phyloP scores from a whole-genome alignment of 805 yeast species.

The Cyberlindnera maritima region DNA sequence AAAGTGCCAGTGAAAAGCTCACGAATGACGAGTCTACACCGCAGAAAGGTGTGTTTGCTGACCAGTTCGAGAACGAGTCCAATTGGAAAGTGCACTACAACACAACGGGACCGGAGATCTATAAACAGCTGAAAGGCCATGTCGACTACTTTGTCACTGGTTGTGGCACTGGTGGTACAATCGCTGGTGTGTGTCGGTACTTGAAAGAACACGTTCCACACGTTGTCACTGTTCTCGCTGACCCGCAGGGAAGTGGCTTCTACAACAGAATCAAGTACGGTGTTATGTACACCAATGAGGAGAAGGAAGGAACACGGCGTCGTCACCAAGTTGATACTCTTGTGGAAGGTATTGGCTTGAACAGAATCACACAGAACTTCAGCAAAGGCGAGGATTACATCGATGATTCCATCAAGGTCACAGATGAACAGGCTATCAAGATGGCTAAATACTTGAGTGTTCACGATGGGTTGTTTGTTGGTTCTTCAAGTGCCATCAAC shows the following conservation, averaged over 20 bases:
- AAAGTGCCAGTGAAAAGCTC: conserved; percentile 53
- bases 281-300: conserved; percentile 89
- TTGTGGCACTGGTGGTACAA: conserved; percentile 97
- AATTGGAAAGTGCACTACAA: conserved; percentile 84
- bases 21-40: conserved; percentile 36
- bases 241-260: conserved; percentile 95
- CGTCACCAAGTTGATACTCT: conserved; percentile 95
- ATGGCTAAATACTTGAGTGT: conserved; percentile 86
- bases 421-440: conserved; percentile 74
- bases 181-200: conserved; percentile 83
- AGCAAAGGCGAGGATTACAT: conserved; percentile 63
- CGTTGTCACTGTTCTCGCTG: conserved; percentile 66
- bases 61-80: conserved; percentile 90
- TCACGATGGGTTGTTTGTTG: conserved; percentile 87
- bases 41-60: conserved; percentile 77
- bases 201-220: conserved; percentile 48
- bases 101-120: conserved; percentile 94
- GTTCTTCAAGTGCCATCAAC: conserved; percentile 90
- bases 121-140: conserved; percentile 58
- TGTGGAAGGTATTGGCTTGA: conserved; percentile 91
- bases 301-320: conserved; percentile 89
- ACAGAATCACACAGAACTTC: conserved; percentile 82
- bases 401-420: conserved; percentile 77
- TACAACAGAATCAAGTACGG: conserved; percentile 82
- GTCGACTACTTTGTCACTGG: conserved; percentile 84